These are phyloP conservation scores for Fonsecaea nubica DNA, from an alignment of 2,329 filamentous ascomycete species.

Conservation along the genomic window DNA sequence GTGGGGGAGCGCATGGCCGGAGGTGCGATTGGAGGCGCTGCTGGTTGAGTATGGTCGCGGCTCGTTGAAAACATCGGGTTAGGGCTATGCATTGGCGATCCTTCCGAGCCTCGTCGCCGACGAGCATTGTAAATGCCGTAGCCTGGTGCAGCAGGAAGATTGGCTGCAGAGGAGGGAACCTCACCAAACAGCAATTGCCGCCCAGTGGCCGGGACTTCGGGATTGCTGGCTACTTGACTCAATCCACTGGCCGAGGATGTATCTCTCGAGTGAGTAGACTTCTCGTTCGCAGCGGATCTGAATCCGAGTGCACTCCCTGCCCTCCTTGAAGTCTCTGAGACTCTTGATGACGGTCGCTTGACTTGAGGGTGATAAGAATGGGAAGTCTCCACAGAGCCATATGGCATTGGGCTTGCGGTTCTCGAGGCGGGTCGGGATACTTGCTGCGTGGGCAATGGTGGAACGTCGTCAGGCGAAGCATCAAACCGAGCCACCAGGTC, in stretches of 20 bases:
- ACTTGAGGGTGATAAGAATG: slow-evolving; percentile 23
- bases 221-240: slow-evolving; percentile 21
- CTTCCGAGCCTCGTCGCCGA: slow-evolving; percentile 72
- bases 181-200: slow-evolving; percentile 76
- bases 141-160: slow-evolving; percentile 50
- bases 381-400: slow-evolving; percentile 19
- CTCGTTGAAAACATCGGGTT: slow-evolving; percentile 49
- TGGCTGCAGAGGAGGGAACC: slow-evolving; percentile 63
- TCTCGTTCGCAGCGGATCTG: slow-evolving; percentile 1
- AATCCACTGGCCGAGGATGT: slow-evolving; percentile 10
- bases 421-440: slow-evolving; percentile 46
- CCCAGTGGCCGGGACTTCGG: slow-evolving; percentile 34
- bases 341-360: slow-evolving; percentile 13
- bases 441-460: slow-evolving; percentile 49
- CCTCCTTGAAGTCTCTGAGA: slow-evolving; percentile 15
- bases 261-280: slow-evolving; percentile 7
- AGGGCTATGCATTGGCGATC: slow-evolving; percentile 64
- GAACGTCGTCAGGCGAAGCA: slow-evolving; percentile 60
- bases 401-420: slow-evolving; percentile 46
- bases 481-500: slow-evolving; percentile 79
- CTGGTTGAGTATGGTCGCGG: neutral
- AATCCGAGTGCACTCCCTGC: slow-evolving; percentile 20
- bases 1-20: slow-evolving; percentile 3
- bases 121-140: slow-evolving; percentile 66
- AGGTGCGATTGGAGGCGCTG: slow-evolving; percentile 12